These are phyloP conservation scores for Penicillium sumatraense DNA, from an alignment of 2,329 filamentous ascomycete genomes.

Conservation along the genomic window DNA sequence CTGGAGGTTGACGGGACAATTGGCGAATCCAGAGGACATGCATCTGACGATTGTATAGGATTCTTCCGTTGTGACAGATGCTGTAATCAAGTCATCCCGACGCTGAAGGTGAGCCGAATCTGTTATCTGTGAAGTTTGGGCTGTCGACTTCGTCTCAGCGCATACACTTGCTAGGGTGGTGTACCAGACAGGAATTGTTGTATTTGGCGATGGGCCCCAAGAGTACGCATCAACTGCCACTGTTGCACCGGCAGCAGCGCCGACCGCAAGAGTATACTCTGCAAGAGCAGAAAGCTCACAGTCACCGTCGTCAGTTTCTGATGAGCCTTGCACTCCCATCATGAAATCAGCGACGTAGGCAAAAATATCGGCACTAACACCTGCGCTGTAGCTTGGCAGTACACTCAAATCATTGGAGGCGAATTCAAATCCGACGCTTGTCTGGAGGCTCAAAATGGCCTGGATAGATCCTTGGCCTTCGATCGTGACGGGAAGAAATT, in stretches of 20 bases:
- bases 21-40: constrained; percentile 45
- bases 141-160: constrained; percentile 34
- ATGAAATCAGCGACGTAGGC: constrained; percentile 60
- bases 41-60: constrained; percentile 55
- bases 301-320: constrained; percentile 38
- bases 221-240: constrained; percentile 48
- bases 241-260: constrained; percentile 59
- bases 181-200: constrained; percentile 57
- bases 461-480: constrained; percentile 41
- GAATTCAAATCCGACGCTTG: constrained; percentile 23
- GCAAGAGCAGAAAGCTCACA: constrained; percentile 56
- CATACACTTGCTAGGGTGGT: constrained; percentile 56
- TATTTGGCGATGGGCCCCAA: constrained; percentile 57
- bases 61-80: constrained; percentile 33
- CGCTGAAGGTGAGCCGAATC: constrained; percentile 14
- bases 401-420: constrained; percentile 8
- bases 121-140: constrained; percentile 26
- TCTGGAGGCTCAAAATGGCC: constrained; percentile 33
- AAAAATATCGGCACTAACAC: constrained; percentile 55
- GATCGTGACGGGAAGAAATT: constrained; percentile 61
- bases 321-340: constrained; percentile 54
- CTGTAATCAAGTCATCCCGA: constrained; percentile 44
- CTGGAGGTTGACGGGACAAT: constrained; percentile 59
- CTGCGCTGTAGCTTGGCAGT: constrained; percentile 42
- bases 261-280: constrained; percentile 57